Evolutionary conservation across 805 yeast species (phyloP), one percentile per base, ranked within the genome.

Genomic region (Zygotorulaspora sp.): DNA sequence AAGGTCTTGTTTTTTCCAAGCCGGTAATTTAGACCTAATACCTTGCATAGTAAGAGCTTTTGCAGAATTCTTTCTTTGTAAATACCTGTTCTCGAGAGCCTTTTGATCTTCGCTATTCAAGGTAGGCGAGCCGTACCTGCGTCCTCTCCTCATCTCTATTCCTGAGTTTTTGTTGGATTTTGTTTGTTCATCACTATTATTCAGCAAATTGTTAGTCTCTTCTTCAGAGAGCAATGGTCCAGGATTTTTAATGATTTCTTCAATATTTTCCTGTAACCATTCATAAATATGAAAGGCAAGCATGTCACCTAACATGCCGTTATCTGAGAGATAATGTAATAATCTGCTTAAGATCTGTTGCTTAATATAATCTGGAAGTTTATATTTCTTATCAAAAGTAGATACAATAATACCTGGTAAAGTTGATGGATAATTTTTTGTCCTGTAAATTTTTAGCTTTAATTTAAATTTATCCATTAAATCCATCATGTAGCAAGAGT

Each of bases 351-450:
- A 44, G 6, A 78, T 68, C n/a, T 82, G 74, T 10, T 75, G 47
- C 46, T 80, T 82, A 48, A 83, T 77, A 53, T 83, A 84, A 52
- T 72, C 78, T 8, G 95, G 88, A 29, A 87, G 62, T 38, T 73
- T 73, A 48, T 70, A 70, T 7, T 72, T 48, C 16, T 47, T 55
- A 29, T 63, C 64, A 37, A 59, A 57, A 0, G 71, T 63, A 5
- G 70, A 65, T 2, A 80, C 50, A 12, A 79, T 78, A 6, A 88
- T 63, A 0, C 96, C 96, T 0, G 90, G 86, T 16, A 86, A 52
- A 6, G 69, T 67, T 20, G 61, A 51, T 0, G 97, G 96, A 58
- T 88, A 88, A 13, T 61, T 49, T 1, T 49, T 40, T 3, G 83
- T 65, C 47, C 67, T 65, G 62, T 66, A 78, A 17, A 74, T 68